Percentiles rank a stretch among this genome's conserved stretches.
Evolutionary conservation across 495 filamentous ascomycete genomes (phyloP).

Genomic region (Xylaria bambusicola): DNA sequence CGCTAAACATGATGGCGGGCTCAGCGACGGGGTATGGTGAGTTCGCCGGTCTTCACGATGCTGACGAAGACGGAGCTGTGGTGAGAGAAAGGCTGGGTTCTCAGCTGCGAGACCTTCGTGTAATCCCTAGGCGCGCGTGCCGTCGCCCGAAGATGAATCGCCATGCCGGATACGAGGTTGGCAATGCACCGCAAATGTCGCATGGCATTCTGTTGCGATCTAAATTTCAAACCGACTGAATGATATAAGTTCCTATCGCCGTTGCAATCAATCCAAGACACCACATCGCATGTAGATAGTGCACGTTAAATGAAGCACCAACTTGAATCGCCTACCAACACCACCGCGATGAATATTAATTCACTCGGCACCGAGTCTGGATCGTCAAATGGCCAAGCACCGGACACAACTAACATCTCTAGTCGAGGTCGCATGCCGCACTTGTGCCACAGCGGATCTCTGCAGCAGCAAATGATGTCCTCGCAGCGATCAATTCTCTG

Average conservation of each 20-base stretch:
- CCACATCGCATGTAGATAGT: neutral
- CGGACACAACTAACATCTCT: neutral
- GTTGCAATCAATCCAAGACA: neutral
- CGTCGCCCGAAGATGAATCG: neutral
- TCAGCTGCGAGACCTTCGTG: neutral
- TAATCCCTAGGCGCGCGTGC: neutral
- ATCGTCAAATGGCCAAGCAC: neutral
- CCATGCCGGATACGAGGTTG: neutral
- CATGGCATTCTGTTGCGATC: neutral
- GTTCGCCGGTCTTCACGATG: neutral
- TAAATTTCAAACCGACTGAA: neutral
- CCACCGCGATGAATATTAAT: too few species aligned
- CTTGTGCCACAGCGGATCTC: neutral
- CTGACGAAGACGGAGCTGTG: neutral
- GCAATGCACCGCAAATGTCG: neutral
- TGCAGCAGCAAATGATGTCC: neutral
- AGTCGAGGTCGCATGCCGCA: neutral
- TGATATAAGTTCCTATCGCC: neutral
- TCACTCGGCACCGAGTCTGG: slow-evolving; percentile 3
- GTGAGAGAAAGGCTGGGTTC: neutral
- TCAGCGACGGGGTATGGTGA: too few species aligned
- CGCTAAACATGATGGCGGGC: too few species aligned
- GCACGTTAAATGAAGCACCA: too few species aligned
- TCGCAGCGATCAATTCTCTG: too few species aligned
- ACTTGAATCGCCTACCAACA: too few species aligned